These are phyloP conservation scores for Monosporozyma aerobia DNA, from an alignment of 805 yeast species.

Conservation along the genomic window DNA sequence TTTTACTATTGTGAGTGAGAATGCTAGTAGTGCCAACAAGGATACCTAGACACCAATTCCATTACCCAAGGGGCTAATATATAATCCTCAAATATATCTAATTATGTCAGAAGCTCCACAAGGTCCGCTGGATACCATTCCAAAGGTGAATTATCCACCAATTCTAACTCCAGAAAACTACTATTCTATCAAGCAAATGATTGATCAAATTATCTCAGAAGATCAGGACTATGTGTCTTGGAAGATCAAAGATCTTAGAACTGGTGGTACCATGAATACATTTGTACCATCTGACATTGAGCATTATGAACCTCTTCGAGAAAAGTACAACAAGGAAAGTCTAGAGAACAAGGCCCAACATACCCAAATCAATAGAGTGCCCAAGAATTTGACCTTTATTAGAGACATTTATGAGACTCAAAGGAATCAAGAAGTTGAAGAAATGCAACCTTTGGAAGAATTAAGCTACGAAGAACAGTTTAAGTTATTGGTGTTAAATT, in stretches of 20 bases:
- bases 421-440: slow-evolving; percentile 1
- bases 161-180: slow-evolving; percentile 23
- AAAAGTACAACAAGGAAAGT: neutral
- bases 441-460: slow-evolving; percentile 20
- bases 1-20: neutral
- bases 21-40: neutral
- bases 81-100: neutral
- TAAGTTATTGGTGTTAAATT: slow-evolving; percentile 55
- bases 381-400: slow-evolving; percentile 18
- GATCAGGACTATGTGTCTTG: slow-evolving; percentile 29
- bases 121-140: slow-evolving; percentile 27
- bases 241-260: slow-evolving; percentile 25
- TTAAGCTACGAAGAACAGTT: slow-evolving; percentile 47
- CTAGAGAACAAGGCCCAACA: neutral
- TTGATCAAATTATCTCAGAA: slow-evolving; percentile 27
- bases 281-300: slow-evolving; percentile 7
- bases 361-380: slow-evolving; percentile 18
- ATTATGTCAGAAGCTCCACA: slow-evolving; percentile 20
- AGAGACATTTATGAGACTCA: slow-evolving; percentile 20
- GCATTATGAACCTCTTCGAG: neutral
- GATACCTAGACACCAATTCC: neutral
- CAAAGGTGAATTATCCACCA: slow-evolving; percentile 24
- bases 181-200: slow-evolving; percentile 25
- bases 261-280: slow-evolving; percentile 26
- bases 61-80: neutral